Evolutionary conservation across 805 yeast genomes (phyloP).

Genomic region (Metschnikowia amazonensis): DNA sequence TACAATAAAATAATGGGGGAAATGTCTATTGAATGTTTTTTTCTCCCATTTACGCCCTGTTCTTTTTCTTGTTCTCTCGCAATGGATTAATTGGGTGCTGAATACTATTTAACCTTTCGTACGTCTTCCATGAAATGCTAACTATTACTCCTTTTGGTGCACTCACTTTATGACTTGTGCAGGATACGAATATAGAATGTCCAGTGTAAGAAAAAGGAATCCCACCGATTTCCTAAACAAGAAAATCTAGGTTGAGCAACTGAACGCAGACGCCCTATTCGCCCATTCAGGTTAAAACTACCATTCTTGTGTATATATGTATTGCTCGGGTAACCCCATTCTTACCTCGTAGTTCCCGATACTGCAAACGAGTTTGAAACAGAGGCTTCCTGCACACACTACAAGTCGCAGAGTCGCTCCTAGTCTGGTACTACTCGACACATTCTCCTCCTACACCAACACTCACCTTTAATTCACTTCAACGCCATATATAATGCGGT

Average conservation of each 20-base stretch:
- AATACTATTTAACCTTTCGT: too few relatives aligned
- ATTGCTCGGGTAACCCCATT: background rate
- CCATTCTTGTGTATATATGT: background rate
- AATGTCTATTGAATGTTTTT: too few relatives aligned
- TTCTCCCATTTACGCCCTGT: too few relatives aligned
- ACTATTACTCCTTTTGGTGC: background rate
- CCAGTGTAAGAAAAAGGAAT: background rate
- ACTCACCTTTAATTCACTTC: background rate
- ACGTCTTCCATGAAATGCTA: background rate
- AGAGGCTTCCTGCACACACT: background rate
- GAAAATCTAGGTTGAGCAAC: background rate
- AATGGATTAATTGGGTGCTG: background rate
- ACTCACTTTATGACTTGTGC: background rate
- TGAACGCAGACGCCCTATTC: background rate
- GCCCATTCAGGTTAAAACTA: background rate
- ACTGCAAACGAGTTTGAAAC: background rate
- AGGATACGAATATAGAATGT: background rate
- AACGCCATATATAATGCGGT: slow-evolving; percentile 11
- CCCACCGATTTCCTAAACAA: background rate
- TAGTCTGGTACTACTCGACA: slow-evolving; percentile 1
- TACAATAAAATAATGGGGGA: too few relatives aligned
- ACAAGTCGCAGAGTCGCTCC: background rate
- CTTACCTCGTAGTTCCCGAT: background rate
- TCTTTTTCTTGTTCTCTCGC: background rate
- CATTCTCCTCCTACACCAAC: background rate